Base-by-base conservation (phyloP, 768 basidiomycete species). In the Dendrothele bispora region DNA sequence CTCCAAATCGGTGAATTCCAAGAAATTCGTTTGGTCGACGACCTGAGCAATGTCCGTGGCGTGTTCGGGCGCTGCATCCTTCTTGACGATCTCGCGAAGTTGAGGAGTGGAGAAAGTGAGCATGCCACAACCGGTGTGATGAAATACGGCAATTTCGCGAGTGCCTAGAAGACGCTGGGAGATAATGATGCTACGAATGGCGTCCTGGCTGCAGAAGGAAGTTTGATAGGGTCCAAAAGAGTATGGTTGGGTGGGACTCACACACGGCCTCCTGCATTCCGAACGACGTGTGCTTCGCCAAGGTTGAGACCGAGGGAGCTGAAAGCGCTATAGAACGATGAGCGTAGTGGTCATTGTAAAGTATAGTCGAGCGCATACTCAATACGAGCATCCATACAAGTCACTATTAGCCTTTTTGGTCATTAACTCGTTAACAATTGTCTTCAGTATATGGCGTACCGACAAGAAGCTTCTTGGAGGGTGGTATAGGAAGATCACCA, bases 71-170 rank as follows among this genome's bases (percentile, higher is more conserved):
- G 68, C 45, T 30, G 50, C 66, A 14, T 75, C 72, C 30, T 72
- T 67, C 56, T 75, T 79, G 54, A 86, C 71, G 40, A 78, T 64
- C 15, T 63, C 56, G 43, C 76, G 78, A 21, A 86, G 66, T 43
- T 77, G 61, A 1, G 72, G 63, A 22, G 73, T 74, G 5, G 66
- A 72, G 68, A 88, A 86, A 1, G 77, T 79, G 39, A 83, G 66
- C 84, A 88, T 87, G 38, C 86, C 86, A 57, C 86, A 88, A 39
- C 74, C 82, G 1, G 82, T 84, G 62, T 89, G 87, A 60, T 83
- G 84, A 61, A 86, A 77, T 41, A 89, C 67, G 4, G 82, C 77
- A 43, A 88, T 77, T 65, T 86, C 83, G 14, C 73, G 71, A 8
- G 86, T 89, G 11, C 83, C 85, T 14, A 88, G 74, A 14, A 87